These are phyloP conservation scores for Rosa lucieae DNA, from an alignment of 306 rosid genomes.

Conservation along the genomic window DNA sequence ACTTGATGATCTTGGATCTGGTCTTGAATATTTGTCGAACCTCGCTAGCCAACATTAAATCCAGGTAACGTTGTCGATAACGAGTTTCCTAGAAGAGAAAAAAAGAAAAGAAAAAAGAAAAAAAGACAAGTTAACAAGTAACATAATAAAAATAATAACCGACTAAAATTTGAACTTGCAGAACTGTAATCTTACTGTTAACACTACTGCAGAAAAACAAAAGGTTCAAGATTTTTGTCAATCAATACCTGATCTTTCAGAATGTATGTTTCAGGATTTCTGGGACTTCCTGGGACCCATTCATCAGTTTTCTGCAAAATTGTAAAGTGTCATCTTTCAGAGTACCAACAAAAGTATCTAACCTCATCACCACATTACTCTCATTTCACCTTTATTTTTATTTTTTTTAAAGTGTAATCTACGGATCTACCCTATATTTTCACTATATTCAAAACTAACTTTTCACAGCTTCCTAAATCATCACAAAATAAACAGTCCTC, in stretches of 20 bases:
- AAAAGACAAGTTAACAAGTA: neutral
- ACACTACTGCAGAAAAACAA: neutral
- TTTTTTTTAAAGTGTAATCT: neutral
- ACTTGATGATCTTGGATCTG: conserved; percentile 59
- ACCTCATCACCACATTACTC: neutral
- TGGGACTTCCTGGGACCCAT: conserved; percentile 76
- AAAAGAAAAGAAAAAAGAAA: neutral
- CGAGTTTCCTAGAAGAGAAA: conserved; percentile 70
- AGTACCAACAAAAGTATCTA: neutral
- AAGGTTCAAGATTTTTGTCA: neutral
- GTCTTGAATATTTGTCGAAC: conserved; percentile 86
- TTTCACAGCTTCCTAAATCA: neutral
- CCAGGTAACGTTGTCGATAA: conserved; percentile 81
- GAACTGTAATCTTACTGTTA: neutral
- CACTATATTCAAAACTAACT: neutral
- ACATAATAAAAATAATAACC: neutral
- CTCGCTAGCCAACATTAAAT: conserved; percentile 80
- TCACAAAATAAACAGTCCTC: neutral
- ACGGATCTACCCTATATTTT: neutral
- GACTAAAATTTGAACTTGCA: neutral
- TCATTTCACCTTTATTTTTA: neutral
- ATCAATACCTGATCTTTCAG: conserved; percentile 65
- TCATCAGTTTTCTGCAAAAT: conserved; percentile 43
- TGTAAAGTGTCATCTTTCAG: neutral
- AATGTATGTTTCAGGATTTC: conserved; percentile 81